Base-by-base conservation (phyloP, 2,329 filamentous ascomycete species). In the Monilinia polystroma region DNA sequence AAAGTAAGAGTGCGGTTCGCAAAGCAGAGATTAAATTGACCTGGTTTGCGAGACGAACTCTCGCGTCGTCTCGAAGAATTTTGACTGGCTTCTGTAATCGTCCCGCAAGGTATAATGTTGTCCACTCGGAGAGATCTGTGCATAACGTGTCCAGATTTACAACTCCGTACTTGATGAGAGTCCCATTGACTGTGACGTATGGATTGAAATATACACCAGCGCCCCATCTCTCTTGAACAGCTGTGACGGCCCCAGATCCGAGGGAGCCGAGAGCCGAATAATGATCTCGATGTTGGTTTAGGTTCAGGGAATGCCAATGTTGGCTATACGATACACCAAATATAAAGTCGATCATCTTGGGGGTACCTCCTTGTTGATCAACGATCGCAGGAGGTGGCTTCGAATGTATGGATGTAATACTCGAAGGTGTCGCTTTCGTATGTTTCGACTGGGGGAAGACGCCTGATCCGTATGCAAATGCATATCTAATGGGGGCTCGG, bases 321-420 rank as follows among this genome's bases (percentile, higher is more conserved):
- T 99, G 91, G 1, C 91, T 92, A 78, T 96, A 92, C 1, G 91
- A 92, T 14, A 98, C 94, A 35, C 94, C 95, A 76, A 99, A 95
- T 72, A 99, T 96, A 77, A 99, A 97, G 79, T 99, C 95, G 70
- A 99, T 96, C 89, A 98, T 96, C 81, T 97, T 97, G 16, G 92
- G 92, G 0, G 88, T 88, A 41, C 92, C 91, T 73, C 92, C 89
- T 78, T 98, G 94, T 72, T 93, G 91, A 72, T 92, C 91, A 71
- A 90, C 83, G 10, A 98, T 88, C 0, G 92, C 91, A 63, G 87
- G 83, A 0, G 93, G 92, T 1, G 94, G 89, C 69, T 93, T 89
- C 8, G 93, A 90, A 75, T 98, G 94, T 32, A 93, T 86, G 26
- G 88, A 86, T 20, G 73, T 68, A 79, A 82, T 70, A 81, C 82